A percentile compares a stretch with the other conserved stretches of the same genome.
Conservation (phyloP, 306 rosid genomes). For the Dalbergia cultrata region DNA sequence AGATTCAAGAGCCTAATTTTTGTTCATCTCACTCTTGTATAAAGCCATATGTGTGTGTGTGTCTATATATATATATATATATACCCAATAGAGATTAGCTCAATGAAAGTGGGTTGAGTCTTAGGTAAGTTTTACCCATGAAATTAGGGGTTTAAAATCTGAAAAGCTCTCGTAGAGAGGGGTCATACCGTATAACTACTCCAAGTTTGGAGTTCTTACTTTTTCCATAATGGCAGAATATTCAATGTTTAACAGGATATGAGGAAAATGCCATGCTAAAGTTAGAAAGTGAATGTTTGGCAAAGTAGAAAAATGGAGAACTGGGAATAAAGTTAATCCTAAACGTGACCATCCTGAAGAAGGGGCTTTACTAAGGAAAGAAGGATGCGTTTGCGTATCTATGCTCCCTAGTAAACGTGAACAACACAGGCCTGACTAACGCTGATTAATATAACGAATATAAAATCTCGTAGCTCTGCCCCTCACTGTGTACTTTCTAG, state of each 20-base stretch:
- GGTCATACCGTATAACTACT: too few relatives aligned
- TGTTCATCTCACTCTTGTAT: too few relatives aligned
- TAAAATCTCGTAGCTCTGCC: neutral
- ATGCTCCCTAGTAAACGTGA: neutral
- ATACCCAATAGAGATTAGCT: too few relatives aligned
- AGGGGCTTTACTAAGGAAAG: neutral
- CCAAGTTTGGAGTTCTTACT: neutral
- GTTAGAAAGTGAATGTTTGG: neutral
- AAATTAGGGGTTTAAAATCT: too few relatives aligned
- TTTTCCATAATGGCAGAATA: conserved; percentile 13
- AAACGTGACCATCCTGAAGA: neutral
- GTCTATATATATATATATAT: too few relatives aligned
- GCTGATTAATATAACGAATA: neutral
- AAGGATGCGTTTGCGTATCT: neutral
- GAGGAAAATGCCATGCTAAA: neutral
- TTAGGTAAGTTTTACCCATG: too few relatives aligned
- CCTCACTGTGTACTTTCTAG: neutral
- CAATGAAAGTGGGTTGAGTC: too few relatives aligned
- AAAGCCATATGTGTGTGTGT: too few relatives aligned
- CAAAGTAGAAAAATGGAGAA: conserved; percentile 4
- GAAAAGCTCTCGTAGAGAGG: too few relatives aligned
- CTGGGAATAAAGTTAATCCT: neutral
- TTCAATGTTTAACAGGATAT: neutral
- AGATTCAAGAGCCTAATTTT: too few relatives aligned
- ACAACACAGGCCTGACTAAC: neutral